These are phyloP conservation scores for Diaporthe sp. DNA, from an alignment of 2,329 filamentous ascomycete species.

Conservation along the genomic window DNA sequence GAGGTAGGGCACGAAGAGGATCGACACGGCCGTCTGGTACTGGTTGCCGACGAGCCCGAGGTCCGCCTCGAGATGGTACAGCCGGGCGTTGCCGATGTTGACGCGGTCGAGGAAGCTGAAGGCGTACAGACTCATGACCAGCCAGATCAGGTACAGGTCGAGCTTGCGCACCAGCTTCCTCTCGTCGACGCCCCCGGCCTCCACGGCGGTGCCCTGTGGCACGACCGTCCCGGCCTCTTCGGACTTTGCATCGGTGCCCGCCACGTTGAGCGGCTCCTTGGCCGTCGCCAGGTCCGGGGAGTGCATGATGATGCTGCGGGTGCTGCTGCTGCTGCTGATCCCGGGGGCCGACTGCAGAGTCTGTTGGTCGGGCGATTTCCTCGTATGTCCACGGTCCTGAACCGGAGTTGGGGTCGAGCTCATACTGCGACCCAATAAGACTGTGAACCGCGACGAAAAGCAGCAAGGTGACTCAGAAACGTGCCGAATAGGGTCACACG, in stretches of 20 bases:
- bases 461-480: neutral
- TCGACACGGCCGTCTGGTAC: slow-evolving; percentile 77
- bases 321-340: neutral
- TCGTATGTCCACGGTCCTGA: neutral
- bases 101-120: slow-evolving; percentile 82
- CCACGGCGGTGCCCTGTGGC: neutral
- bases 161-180: slow-evolving; percentile 74
- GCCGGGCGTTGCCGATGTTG: slow-evolving; percentile 80
- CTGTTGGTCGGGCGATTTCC: neutral
- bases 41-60: slow-evolving; percentile 73
- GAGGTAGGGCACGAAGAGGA: slow-evolving; percentile 77
- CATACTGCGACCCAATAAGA: slow-evolving; percentile 7
- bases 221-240: slow-evolving; percentile 25
- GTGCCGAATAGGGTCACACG: neutral
- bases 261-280: slow-evolving; percentile 16
- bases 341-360: neutral
- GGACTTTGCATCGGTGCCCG: neutral
- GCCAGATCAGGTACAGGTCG: slow-evolving; percentile 74
- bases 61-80: slow-evolving; percentile 75
- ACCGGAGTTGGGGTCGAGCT: slow-evolving; percentile 3
- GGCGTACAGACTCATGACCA: slow-evolving; percentile 79
- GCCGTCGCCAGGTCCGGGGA: slow-evolving; percentile 1
- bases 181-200: slow-evolving; percentile 54
- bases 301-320: slow-evolving; percentile 6
- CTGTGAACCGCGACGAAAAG: neutral